These are phyloP conservation scores for Coriaria nepalensis DNA, from an alignment of 306 rosid genomes.

Conservation along the genomic window DNA sequence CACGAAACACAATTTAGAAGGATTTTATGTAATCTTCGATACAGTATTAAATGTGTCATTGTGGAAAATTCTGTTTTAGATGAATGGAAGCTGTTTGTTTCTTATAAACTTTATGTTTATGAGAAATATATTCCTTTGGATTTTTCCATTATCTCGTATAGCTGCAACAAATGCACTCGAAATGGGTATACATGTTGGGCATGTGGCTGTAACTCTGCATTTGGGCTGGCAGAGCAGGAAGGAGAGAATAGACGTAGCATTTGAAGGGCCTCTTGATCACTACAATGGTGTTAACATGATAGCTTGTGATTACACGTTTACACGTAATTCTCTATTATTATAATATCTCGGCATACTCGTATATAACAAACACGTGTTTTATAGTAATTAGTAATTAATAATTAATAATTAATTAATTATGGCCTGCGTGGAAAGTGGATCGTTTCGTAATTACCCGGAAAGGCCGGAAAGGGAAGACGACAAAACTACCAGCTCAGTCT, in stretches of 20 bases:
- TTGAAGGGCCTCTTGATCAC: constrained; percentile 85
- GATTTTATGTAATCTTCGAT: constrained; percentile 79
- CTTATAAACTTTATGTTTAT: neutral
- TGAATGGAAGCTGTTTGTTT: neutral
- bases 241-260: constrained; percentile 92
- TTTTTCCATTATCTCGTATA: constrained; percentile 17
- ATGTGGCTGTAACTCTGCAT: constrained; percentile 87
- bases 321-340: too few relatives aligned
- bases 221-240: constrained; percentile 89
- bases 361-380: too few relatives aligned
- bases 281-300: too few relatives aligned
- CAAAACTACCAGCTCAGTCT: too few relatives aligned
- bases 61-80: neutral
- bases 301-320: too few relatives aligned
- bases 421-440: too few relatives aligned
- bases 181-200: constrained; percentile 95
- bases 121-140: too few relatives aligned
- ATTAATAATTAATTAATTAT: too few relatives aligned
- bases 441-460: too few relatives aligned
- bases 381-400: too few relatives aligned
- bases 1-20: constrained; percentile 56
- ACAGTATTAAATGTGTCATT: constrained; percentile 6
- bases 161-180: constrained; percentile 99
- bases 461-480: too few relatives aligned
- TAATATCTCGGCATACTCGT: too few relatives aligned